These are phyloP conservation scores for Oemleria cerasiformis DNA, from an alignment of 306 rosid genomes.

Conservation along the genomic window DNA sequence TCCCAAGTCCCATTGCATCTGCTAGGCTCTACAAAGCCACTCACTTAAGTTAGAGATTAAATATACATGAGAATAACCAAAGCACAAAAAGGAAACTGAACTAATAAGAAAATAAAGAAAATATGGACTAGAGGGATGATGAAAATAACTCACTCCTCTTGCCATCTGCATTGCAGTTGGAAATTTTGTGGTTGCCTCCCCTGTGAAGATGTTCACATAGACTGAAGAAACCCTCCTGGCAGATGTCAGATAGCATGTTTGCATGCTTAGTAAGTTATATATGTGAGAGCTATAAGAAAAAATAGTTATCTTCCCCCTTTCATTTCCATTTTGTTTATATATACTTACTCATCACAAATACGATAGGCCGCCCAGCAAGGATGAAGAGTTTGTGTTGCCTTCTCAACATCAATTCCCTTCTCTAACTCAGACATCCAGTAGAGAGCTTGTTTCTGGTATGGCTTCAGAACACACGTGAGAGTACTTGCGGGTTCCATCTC, in stretches of 20 bases:
- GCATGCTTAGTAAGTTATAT: neutral
- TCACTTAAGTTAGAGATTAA: conserved; percentile 17
- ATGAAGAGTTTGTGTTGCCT: conserved; percentile 60
- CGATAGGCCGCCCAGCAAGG: conserved; percentile 89
- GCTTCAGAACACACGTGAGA: conserved; percentile 55
- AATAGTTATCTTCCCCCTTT: neutral
- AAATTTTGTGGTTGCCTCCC: conserved; percentile 60
- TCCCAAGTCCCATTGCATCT: conserved; percentile 97
- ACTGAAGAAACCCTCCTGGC: conserved; percentile 55
- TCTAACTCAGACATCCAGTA: conserved; percentile 83
- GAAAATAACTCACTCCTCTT: conserved; percentile 71
- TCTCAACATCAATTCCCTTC: conserved; percentile 53
- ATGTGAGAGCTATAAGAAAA: neutral
- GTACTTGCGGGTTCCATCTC: conserved; percentile 67
- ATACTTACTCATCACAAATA: conserved; percentile 62
- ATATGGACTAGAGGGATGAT: conserved; percentile 9
- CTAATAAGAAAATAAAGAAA: neutral
- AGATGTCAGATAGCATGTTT: neutral
- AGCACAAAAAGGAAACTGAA: neutral
- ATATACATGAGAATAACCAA: neutral
- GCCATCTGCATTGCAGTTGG: conserved; percentile 75
- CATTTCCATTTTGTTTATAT: conserved; percentile 4
- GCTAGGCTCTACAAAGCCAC: conserved; percentile 55
- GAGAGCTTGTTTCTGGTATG: conserved; percentile 91
- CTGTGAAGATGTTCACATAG: conserved; percentile 72